Conservation (phyloP, 352 stramenopile species). For the Elongisporangium prolatum region DNA sequence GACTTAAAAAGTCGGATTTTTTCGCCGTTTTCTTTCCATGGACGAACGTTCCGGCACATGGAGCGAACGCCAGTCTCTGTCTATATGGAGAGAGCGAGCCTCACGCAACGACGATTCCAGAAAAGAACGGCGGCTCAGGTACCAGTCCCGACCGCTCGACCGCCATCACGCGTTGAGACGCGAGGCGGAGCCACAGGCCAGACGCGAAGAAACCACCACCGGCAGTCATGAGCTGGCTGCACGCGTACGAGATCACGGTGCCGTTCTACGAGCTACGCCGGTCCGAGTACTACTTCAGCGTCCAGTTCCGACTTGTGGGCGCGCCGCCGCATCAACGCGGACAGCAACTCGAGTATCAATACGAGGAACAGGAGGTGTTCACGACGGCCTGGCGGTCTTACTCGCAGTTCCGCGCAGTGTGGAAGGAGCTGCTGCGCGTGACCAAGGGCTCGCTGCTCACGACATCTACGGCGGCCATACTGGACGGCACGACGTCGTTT, state of each 20-base stretch:
- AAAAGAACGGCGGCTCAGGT: not conserved
- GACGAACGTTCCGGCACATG: not conserved
- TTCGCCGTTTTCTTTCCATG: not conserved
- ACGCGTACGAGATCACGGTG: slow-evolving; percentile 40
- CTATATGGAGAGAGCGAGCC: not conserved
- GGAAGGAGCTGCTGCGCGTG: slow-evolving; percentile 37
- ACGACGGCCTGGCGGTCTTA: slow-evolving; percentile 41
- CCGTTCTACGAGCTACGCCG: slow-evolving; percentile 33
- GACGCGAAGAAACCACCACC: slow-evolving; percentile 1
- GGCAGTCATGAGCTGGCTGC: slow-evolving; percentile 47
- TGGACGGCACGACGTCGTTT: slow-evolving; percentile 12
- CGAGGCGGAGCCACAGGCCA: not conserved
- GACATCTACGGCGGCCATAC: slow-evolving; percentile 7
- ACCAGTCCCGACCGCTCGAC: not conserved
- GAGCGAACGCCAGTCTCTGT: not conserved
- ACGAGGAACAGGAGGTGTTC: slow-evolving; percentile 10
- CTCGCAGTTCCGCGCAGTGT: slow-evolving; percentile 56
- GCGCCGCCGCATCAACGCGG: slow-evolving; percentile 20
- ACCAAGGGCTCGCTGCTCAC: slow-evolving; percentile 23
- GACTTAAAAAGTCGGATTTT: not conserved
- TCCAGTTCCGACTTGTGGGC: slow-evolving; percentile 30
- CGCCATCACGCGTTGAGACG: not conserved
- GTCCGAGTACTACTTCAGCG: slow-evolving; percentile 43
- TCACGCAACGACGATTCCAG: not conserved
- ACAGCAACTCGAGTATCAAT: slow-evolving; percentile 15